Conservation (phyloP, 202 grass and related monocot genomes). For the Eragrostis tef region DNA sequence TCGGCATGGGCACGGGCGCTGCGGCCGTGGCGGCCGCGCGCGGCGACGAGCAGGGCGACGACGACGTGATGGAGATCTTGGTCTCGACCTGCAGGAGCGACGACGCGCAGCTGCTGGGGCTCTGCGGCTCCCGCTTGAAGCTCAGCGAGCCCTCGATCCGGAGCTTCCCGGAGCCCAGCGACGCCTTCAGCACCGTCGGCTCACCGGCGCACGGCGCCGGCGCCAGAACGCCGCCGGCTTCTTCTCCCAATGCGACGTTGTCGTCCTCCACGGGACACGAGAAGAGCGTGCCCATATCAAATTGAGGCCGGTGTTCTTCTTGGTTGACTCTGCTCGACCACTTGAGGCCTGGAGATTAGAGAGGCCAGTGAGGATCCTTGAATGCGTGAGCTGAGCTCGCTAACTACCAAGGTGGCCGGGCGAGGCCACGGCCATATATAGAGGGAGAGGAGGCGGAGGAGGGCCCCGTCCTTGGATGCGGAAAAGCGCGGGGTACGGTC, state of each 20-base stretch:
- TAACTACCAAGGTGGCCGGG: constrained; percentile 35
- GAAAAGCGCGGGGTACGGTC: constrained; percentile 45
- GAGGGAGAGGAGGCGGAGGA: neutral
- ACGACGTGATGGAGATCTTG: constrained; percentile 52
- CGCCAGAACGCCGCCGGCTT: neutral
- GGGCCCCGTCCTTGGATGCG: constrained; percentile 38
- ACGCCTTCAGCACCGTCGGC: constrained; percentile 50
- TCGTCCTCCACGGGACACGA: constrained; percentile 52
- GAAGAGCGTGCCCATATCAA: constrained; percentile 68
- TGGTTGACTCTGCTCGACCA: constrained; percentile 32
- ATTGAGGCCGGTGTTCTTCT: neutral
- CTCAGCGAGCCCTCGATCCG: constrained; percentile 65
- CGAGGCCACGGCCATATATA: constrained; percentile 52
- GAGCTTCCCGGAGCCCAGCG: constrained; percentile 67
- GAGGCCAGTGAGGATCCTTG: neutral
- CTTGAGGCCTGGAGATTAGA: constrained; percentile 12
- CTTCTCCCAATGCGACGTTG: neutral
- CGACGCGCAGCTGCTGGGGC: neutral
- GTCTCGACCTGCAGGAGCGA: constrained; percentile 61
- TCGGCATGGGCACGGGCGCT: constrained; percentile 19
- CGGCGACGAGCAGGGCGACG: constrained; percentile 35
- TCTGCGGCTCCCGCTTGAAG: constrained; percentile 57
- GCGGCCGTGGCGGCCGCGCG: constrained; percentile 12
- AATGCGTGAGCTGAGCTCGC: constrained; percentile 11
- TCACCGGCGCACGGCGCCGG: constrained; percentile 27